Evolutionary conservation across 2,329 filamentous ascomycete genomes (phyloP), one percentile per base, ranked within the genome.

Genomic region (Xylariomycetidae sp.): DNA sequence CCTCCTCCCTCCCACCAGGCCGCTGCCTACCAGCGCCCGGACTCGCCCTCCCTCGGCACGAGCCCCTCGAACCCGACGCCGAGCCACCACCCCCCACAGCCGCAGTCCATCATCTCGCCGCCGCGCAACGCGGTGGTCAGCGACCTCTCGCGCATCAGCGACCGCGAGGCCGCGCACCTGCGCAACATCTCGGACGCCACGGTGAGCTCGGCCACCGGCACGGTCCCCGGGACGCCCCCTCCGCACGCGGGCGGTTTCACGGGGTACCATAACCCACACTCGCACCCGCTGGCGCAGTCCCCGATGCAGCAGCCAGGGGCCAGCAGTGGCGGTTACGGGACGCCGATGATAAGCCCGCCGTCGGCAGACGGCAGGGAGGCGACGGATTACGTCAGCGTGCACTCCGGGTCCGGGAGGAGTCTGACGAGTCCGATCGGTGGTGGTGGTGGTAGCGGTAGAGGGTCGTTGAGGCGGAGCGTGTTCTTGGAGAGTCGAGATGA

Each of bases 131-230:
- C 50, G 27, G 47, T 59, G 16, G 51, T 54, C 22, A 67, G 63
- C n/a, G 61, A 57, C 32, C 48, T 68, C 12, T 68, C 64, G 12
- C 56, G 56, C 18, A 41, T 69, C 17, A 67, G 60, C 45, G 63
- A 66, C 23, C 52, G 57, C 8, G 61, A 67, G 15, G 44, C 55
- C 10, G 38, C 54, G 9, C 66, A 69, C 36, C 43, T 67, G 33
- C 57, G 66, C 2, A 58, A 67, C 25, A 53, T 62, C 27, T 68
- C 64, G 49, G 62, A 64, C 38, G 51, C 53, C 2, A 66, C 62
- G 3, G 59, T 66, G 16, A 61, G 56, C 36, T 62, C 61, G 20
- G 51, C n/a, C n/a, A n/a, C n/a, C 40, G 11, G 33, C 16, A 23
- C 33, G 31, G 35, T 25, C 25, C 34, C 12, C 25, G 33, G n/a